Evolutionary conservation across 2,329 filamentous ascomycete genomes (phyloP).

Genomic region (Arthrinium phaeospermum): DNA sequence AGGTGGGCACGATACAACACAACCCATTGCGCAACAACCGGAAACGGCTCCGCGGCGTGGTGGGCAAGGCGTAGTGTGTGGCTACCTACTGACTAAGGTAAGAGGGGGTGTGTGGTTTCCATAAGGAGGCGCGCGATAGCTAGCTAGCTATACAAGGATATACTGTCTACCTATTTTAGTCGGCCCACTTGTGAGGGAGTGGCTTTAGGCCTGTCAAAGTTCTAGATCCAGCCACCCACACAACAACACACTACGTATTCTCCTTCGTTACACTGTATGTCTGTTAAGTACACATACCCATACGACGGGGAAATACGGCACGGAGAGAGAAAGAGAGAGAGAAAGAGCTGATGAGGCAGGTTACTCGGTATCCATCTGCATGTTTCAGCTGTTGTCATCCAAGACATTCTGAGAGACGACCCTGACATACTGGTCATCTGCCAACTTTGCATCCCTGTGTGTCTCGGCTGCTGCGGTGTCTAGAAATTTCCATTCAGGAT

Average conservation of each 20-base stretch:
- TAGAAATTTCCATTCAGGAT: background rate
- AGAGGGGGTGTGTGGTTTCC: background rate
- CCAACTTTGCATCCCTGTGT: background rate
- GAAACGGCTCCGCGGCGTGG: slow-evolving; percentile 2
- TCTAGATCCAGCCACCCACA: background rate
- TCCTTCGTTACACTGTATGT: background rate
- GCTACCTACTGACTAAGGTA: background rate
- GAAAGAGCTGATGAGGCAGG: background rate
- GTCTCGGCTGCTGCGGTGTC: background rate
- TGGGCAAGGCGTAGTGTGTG: background rate
- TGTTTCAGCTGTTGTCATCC: slow-evolving; percentile 10
- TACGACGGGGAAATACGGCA: background rate
- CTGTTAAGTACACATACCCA: background rate
- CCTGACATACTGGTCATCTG: background rate
- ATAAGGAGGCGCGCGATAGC: background rate
- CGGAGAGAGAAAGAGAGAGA: background rate
- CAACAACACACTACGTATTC: background rate
- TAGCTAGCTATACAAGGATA: background rate
- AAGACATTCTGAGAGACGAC: background rate
- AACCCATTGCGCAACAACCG: background rate
- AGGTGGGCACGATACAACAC: background rate
- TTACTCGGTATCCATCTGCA: background rate
- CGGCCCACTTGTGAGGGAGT: background rate
- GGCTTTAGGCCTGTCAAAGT: background rate
- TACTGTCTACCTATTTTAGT: background rate